phyloP scores from a whole-genome alignment of 2,329 filamentous ascomycete genomes.

The Phyllosticta citribraziliensis region DNA sequence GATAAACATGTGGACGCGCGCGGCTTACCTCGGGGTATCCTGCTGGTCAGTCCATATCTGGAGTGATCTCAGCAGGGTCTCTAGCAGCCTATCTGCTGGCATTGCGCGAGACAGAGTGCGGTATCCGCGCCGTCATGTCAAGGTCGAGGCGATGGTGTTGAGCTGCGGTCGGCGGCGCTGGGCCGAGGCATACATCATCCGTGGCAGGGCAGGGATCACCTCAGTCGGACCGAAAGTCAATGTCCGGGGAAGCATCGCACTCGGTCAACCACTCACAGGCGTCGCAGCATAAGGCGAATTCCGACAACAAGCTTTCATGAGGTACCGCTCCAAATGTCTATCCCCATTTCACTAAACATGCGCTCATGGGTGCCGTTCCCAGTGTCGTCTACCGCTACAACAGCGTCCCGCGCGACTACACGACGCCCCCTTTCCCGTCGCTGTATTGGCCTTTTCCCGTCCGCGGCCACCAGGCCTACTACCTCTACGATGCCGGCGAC shows the following conservation, averaged over 20 bases:
- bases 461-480: slow-evolving; percentile 44
- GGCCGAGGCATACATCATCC: slow-evolving; percentile 4
- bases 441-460: slow-evolving; percentile 65
- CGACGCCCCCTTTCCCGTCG: slow-evolving; percentile 64
- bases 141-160: neutral
- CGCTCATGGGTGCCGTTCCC: slow-evolving; percentile 12
- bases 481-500: slow-evolving; percentile 65
- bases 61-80: slow-evolving; percentile 54
- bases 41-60: slow-evolving; percentile 49
- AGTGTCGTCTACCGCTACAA: slow-evolving; percentile 36
- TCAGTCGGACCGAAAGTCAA: neutral
- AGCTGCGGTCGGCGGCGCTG: neutral
- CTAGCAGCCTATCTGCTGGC: slow-evolving; percentile 58
- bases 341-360: neutral
- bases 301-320: slow-evolving; percentile 17
- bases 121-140: neutral
- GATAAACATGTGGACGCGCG: neutral
- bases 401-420: slow-evolving; percentile 49
- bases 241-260: neutral
- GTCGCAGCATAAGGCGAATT: neutral
- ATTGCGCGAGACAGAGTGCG: slow-evolving; percentile 30
- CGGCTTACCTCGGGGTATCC: slow-evolving; percentile 47
- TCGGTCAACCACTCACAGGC: neutral
- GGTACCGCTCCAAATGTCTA: slow-evolving; percentile 14
- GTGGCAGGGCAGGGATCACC: neutral